phyloP scores from a whole-genome alignment of 495 filamentous ascomycete genomes.

The Penicillium coffeae region DNA sequence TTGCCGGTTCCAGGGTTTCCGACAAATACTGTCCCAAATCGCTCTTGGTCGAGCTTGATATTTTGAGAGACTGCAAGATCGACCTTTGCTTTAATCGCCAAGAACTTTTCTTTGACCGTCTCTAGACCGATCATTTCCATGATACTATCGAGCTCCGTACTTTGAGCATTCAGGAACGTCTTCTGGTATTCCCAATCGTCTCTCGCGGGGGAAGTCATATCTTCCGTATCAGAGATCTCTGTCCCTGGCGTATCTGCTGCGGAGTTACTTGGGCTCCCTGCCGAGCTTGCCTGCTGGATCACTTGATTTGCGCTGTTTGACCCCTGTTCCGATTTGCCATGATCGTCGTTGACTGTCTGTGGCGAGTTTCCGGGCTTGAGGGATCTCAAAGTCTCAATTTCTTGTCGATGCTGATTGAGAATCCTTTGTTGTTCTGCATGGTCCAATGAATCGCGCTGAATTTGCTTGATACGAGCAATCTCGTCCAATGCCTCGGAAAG shows the following conservation, averaged over 20 bases:
- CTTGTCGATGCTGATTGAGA: constrained; percentile 42
- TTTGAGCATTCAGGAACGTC: constrained; percentile 41
- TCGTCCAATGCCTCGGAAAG: constrained; percentile 57
- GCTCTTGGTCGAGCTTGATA: constrained; percentile 51
- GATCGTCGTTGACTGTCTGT: background rate
- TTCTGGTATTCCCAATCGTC: constrained; percentile 63
- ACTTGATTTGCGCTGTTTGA: too few species aligned
- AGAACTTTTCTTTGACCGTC: constrained; percentile 58
- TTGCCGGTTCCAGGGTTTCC: constrained; percentile 86
- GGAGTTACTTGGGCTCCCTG: too few species aligned
- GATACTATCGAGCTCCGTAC: constrained; percentile 55
- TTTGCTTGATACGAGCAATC: constrained; percentile 48
- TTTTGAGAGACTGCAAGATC: constrained; percentile 58
- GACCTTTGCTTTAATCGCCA: constrained; percentile 64
- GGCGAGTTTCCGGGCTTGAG: background rate
- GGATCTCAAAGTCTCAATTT: constrained; percentile 27
- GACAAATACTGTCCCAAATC: constrained; percentile 61
- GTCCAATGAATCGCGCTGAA: constrained; percentile 42
- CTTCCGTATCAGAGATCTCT: too few species aligned
- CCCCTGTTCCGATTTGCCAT: too few species aligned
- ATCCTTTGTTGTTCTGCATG: constrained; percentile 40
- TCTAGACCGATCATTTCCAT: constrained; percentile 74
- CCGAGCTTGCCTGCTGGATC: too few species aligned
- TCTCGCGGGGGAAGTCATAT: too few species aligned
- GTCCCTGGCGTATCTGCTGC: too few species aligned